Evolutionary conservation across 108 stramenopile genomes (phyloP).

Genomic region (Licmophora abbreviata): DNA sequence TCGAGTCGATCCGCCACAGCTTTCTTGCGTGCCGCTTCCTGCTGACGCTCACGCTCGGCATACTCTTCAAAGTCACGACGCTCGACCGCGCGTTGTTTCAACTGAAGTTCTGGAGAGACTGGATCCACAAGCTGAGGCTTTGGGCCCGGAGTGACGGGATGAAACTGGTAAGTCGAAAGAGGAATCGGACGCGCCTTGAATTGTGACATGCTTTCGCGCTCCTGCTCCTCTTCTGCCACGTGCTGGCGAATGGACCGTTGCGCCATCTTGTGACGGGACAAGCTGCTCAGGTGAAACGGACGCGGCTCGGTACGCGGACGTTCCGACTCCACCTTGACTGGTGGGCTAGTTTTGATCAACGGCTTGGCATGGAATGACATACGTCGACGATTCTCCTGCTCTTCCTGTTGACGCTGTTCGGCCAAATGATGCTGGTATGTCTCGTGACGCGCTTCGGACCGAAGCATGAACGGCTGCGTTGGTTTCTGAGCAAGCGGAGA

Average conservation of each 20-base stretch:
- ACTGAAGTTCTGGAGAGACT: constrained; percentile 1
- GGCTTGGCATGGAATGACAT: not conserved
- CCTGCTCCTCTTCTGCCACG: not conserved
- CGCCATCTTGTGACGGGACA: not conserved
- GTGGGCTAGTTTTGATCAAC: not conserved
- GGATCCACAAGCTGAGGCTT: not conserved
- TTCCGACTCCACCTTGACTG: too few species aligned
- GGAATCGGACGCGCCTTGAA: not conserved
- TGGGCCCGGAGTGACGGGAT: not conserved
- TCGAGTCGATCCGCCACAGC: not conserved
- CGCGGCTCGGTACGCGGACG: not conserved
- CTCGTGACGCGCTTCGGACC: not conserved
- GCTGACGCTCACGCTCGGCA: constrained; percentile 3
- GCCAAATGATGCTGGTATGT: not conserved
- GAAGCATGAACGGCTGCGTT: not conserved
- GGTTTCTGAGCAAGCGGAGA: constrained; percentile 4
- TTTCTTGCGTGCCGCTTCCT: constrained; percentile 1
- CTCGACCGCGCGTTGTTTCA: constrained; percentile 5
- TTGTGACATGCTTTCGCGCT: not conserved
- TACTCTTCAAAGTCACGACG: constrained; percentile 5
- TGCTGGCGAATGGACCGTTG: not conserved
- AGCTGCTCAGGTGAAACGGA: not conserved
- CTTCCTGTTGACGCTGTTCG: not conserved
- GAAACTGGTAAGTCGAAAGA: not conserved
- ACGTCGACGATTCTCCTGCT: not conserved